Base-by-base conservation (phyloP, 83 land plant species). In the Isoetes engelmannii region DNA sequence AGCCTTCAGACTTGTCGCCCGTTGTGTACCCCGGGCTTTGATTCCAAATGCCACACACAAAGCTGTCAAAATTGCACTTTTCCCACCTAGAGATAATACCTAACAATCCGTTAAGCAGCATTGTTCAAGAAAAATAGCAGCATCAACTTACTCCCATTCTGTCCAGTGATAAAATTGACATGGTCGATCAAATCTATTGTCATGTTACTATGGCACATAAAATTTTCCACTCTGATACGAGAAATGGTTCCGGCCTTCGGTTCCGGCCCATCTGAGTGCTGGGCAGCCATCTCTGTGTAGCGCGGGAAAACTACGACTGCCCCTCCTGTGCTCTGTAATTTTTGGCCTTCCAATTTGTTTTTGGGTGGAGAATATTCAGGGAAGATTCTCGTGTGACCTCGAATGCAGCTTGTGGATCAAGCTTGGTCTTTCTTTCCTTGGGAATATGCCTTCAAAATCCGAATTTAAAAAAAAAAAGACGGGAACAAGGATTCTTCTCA, bases 61-160 rank as follows among this genome's bases (percentile, higher is more conserved):
- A 15, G 99, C 99, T 58, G 99, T 94, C 51, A 94, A 72, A 7
- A 94, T 90, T 12, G 99, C 99, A 73, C 99, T 94, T 70, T 94
- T 94, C 13, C 99, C 99, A 79, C 96, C 96, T 90, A n/a, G 8
- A 76, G 69, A 15, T 28, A 50, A 49, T 1, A 50, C 48, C 18
- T 20, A 42, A 61, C 48, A 57, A 51, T 51, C n/a, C 2, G 15
- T 10, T 15, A 51, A 51, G 54, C 54, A 10, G 54, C 37, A 28
- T 28, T 28, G 15, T 51, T 10, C 47, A 45, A 0, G 54, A 47
- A 17, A 61, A 55, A 28, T 9, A 15, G 47, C 5, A 28, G 12
- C 4, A 21, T 10, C 44, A 0, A 71, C 87, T 78, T 69, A 93
- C 98, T 93, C 72, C 98, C 98, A 45, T 93, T 93, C 74, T 93